Evolutionary conservation across 1,284 basidiomycete species (phyloP).

Genomic region (Tylopilus orsonianus): DNA sequence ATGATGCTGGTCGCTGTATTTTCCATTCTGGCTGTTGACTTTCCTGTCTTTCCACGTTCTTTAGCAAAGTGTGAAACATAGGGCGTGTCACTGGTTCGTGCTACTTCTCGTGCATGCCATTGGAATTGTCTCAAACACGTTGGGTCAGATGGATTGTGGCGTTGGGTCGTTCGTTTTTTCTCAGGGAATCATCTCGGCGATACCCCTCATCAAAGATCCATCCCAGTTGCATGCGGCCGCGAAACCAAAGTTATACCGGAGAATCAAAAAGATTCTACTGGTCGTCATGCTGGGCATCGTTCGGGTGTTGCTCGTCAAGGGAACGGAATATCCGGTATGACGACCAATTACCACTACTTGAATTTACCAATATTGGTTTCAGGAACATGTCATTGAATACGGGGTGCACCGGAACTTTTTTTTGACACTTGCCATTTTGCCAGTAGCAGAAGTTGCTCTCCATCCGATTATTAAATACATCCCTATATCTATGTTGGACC

Average conservation of each 20-base stretch:
- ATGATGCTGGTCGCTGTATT: conserved; percentile 94
- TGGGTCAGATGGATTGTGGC: conserved; percentile 89
- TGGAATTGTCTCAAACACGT: conserved; percentile 5
- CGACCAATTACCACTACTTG: not conserved
- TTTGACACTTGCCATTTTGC: conserved; percentile 85
- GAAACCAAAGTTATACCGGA: conserved; percentile 48
- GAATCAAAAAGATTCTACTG: conserved; percentile 63
- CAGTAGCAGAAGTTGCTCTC: conserved; percentile 70
- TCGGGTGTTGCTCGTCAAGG: conserved; percentile 87
- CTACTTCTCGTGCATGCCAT: not conserved
- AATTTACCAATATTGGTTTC: conserved; percentile 3
- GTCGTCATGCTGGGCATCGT: conserved; percentile 75
- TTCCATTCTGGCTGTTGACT: conserved; percentile 95
- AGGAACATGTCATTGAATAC: conserved; percentile 97
- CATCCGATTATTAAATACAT: conserved; percentile 61
- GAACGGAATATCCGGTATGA: conserved; percentile 87
- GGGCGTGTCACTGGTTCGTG: conserved; percentile 84
- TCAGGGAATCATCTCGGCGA: conserved; percentile 85
- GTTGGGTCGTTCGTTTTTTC: conserved; percentile 97
- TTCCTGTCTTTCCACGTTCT: conserved; percentile 84
- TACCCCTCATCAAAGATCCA: conserved; percentile 68
- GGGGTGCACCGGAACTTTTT: conserved; percentile 99
- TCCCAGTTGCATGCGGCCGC: conserved; percentile 49
- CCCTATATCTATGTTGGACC: conserved; percentile 64
- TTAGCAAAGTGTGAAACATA: conserved; percentile 94